These are phyloP conservation scores for Talaromyces sp. DNA, from an alignment of 2,329 filamentous ascomycete species.

Conservation along the genomic window DNA sequence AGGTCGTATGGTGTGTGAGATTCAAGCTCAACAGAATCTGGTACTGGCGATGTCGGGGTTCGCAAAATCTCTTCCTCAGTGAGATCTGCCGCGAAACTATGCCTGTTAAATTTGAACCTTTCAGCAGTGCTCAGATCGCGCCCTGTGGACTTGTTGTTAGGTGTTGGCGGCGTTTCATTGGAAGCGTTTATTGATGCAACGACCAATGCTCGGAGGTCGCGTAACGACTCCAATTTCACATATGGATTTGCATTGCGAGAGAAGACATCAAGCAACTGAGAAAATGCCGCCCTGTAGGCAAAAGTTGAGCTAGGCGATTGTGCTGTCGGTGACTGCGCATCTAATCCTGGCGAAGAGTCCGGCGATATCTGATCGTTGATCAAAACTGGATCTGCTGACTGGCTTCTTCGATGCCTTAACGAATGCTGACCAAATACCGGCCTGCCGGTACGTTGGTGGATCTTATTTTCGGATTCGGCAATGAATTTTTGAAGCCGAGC, in stretches of 20 bases:
- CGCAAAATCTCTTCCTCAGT: constrained; percentile 15
- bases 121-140: constrained; percentile 5
- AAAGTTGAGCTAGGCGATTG: constrained; percentile 42
- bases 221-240: constrained; percentile 74
- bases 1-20: constrained; percentile 36
- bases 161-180: constrained; percentile 29
- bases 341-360: neutral
- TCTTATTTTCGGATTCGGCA: constrained; percentile 28
- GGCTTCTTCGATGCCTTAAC: constrained; percentile 24
- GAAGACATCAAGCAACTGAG: constrained; percentile 75
- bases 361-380: neutral
- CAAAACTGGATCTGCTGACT: constrained; percentile 24
- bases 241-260: constrained; percentile 84
- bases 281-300: constrained; percentile 74
- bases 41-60: constrained; percentile 18
- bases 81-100: constrained; percentile 27
- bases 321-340: constrained; percentile 20
- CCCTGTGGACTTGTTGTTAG: constrained; percentile 2
- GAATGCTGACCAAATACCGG: constrained; percentile 11
- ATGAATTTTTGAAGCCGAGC: constrained; percentile 34
- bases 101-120: constrained; percentile 18
- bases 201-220: constrained; percentile 77
- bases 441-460: constrained; percentile 18
- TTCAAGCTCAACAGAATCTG: constrained; percentile 26
- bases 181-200: constrained; percentile 63